Evolutionary conservation across 2,329 filamentous ascomycete genomes (phyloP).

Genomic region (Hymenoscyphus linearis): DNA sequence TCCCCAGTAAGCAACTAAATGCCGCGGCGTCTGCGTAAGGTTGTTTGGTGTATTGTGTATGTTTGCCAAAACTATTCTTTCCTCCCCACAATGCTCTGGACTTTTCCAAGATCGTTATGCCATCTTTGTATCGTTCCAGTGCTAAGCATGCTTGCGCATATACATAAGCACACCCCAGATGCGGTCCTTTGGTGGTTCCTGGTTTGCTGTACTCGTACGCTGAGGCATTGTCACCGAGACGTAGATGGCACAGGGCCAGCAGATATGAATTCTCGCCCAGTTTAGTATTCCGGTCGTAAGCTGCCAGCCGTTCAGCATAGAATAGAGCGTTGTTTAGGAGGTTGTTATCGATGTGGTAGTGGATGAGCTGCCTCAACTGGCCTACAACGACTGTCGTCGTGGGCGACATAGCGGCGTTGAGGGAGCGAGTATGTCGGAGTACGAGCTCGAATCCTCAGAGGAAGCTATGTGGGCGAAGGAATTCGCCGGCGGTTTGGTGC

Average conservation of each 20-base stretch:
- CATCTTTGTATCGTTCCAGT: slow-evolving; percentile 73
- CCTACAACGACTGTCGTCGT: slow-evolving; percentile 26
- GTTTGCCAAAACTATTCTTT: slow-evolving; percentile 75
- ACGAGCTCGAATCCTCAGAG: slow-evolving; percentile 28
- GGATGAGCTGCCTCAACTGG: slow-evolving; percentile 51
- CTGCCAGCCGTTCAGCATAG: slow-evolving; percentile 79
- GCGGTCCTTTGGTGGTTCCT: slow-evolving; percentile 62
- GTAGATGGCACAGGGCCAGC: slow-evolving; percentile 77
- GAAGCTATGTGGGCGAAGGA: slow-evolving; percentile 12
- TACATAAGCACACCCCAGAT: slow-evolving; percentile 84
- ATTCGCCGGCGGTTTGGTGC: neutral
- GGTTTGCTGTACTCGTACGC: slow-evolving; percentile 79
- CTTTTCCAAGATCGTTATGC: slow-evolving; percentile 78
- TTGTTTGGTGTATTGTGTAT: slow-evolving; percentile 69
- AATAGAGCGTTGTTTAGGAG: slow-evolving; percentile 88
- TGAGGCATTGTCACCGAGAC: slow-evolving; percentile 75
- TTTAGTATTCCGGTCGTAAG: slow-evolving; percentile 64
- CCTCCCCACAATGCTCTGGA: slow-evolving; percentile 69
- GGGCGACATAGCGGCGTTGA: slow-evolving; percentile 27
- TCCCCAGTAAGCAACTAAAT: slow-evolving; percentile 77
- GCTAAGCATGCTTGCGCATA: slow-evolving; percentile 85
- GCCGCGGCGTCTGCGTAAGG: slow-evolving; percentile 78
- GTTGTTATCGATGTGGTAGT: slow-evolving; percentile 82
- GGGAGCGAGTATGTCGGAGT: slow-evolving; percentile 14
- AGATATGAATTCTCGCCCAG: slow-evolving; percentile 78